Conservation (phyloP, 768 basidiomycete genomes). For the Podaxis sp. region DNA sequence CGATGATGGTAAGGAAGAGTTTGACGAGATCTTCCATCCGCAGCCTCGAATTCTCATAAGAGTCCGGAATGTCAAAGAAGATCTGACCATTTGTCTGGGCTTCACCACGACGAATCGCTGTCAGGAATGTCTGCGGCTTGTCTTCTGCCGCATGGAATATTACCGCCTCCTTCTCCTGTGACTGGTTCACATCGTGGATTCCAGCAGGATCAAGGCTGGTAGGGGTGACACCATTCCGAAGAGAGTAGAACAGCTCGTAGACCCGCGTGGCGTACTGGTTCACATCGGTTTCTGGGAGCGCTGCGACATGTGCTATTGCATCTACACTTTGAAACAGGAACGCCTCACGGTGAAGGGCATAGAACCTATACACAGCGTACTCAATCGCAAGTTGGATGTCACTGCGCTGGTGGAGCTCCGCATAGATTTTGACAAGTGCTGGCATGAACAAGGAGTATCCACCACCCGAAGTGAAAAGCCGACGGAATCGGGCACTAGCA, state of each 20-base stretch:
- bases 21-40: slow-evolving; percentile 63
- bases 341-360: slow-evolving; percentile 64
- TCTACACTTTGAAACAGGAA: slow-evolving; percentile 76
- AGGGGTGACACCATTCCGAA: slow-evolving; percentile 38
- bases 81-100: slow-evolving; percentile 36
- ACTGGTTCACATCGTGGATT: slow-evolving; percentile 57
- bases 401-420: slow-evolving; percentile 49
- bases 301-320: slow-evolving; percentile 50
- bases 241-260: slow-evolving; percentile 54
- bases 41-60: slow-evolving; percentile 55
- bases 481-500: slow-evolving; percentile 70
- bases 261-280: slow-evolving; percentile 52
- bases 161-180: slow-evolving; percentile 67
- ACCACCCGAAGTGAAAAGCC: slow-evolving; percentile 68
- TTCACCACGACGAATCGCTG: slow-evolving; percentile 42
- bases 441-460: slow-evolving; percentile 78
- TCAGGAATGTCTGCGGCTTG: slow-evolving; percentile 65
- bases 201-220: slow-evolving; percentile 56
- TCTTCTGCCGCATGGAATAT: slow-evolving; percentile 68
- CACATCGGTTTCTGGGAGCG: slow-evolving; percentile 42
- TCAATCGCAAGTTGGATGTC: slow-evolving; percentile 67
- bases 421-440: slow-evolving; percentile 63
- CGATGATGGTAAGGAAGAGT: slow-evolving; percentile 75
- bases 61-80: slow-evolving; percentile 47
- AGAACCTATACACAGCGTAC: slow-evolving; percentile 68